Evolutionary conservation across 1,284 basidiomycete genomes (phyloP), one percentile per base, ranked within the genome.

Genomic region (Cutaneotrichosporon cutaneum): DNA sequence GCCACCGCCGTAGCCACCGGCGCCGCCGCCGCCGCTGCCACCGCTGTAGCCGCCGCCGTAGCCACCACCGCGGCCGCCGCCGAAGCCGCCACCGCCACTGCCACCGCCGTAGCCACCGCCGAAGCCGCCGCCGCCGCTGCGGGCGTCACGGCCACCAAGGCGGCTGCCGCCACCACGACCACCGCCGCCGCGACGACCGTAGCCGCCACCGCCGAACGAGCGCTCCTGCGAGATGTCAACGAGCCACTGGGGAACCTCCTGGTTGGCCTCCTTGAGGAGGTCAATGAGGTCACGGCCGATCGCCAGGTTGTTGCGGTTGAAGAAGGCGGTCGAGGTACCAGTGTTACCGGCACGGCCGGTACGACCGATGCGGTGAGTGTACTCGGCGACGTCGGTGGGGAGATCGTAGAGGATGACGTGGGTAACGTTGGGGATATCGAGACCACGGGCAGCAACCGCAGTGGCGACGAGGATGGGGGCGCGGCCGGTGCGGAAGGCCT

Each of bases 401-500:
- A 99, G 83, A 80, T 99, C 96, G 82, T 97, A 99, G 81, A 79
- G 72, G 82, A 99, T 85, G 73, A 99, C 95, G 80, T 99, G 96
- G 32, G 92, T 97, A 74, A 99, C 95, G 80, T 99, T 96, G 71
- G 96, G 96, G 72, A 99, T 99, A 83, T 99, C 95, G 72, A 99
- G 88, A 80, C 95, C 95, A 85, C 96, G 93, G 63, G 96, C 95
- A 56, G 95, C 95, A 63, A 99, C 96, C 59, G 95, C 96, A 30
- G 96, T 99, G 53, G 95, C 95, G 65, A 99, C 95, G 78, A 99
- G 85, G 81, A 99, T 90, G 55, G 95, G 95, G 0, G 94, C 97
- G 67, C 90, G 88, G 32, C 94, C 95, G 26, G 88, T 88, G 66
- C 91, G 88, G 90, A 99, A 99, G 18, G 94, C 95, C 76, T 93